Percentiles rank a stretch among this genome's conserved stretches.
phyloP scores from a whole-genome alignment of 169 alveolate genomes.

The Plasmodium ovale region DNA sequence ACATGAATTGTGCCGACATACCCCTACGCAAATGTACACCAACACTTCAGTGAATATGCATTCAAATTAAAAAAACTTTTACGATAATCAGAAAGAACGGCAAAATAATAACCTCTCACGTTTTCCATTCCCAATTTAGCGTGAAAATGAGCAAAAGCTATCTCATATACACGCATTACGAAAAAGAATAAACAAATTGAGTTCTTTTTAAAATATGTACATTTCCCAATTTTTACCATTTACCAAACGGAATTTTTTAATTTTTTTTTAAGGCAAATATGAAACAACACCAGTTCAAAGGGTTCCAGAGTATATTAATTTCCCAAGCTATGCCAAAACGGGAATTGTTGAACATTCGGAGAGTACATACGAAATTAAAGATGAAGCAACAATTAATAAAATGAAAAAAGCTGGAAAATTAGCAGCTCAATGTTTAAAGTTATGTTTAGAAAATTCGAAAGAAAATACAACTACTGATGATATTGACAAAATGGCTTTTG shows the following conservation, averaged over 20 bases:
- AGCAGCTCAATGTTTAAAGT: slow-evolving; percentile 82
- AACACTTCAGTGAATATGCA: too few relatives aligned
- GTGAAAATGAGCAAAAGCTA: too few relatives aligned
- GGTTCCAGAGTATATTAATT: slow-evolving; percentile 80
- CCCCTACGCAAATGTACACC: too few relatives aligned
- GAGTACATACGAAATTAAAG: slow-evolving; percentile 80
- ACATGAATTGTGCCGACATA: too few relatives aligned
- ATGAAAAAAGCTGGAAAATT: slow-evolving; percentile 83
- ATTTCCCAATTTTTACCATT: background rate
- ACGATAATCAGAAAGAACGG: too few relatives aligned
- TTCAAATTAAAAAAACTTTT: too few relatives aligned
- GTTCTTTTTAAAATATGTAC: too few relatives aligned
- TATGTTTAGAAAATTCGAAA: slow-evolving; percentile 81
- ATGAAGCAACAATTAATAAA: slow-evolving; percentile 51
- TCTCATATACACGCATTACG: too few relatives aligned
- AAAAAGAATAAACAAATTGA: too few relatives aligned
- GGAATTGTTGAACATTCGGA: slow-evolving; percentile 48
- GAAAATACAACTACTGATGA: slow-evolving; percentile 92
- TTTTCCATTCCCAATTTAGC: too few relatives aligned
- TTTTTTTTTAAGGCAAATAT: slow-evolving; percentile 80
- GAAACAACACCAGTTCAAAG: slow-evolving; percentile 69
- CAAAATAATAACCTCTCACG: too few relatives aligned
- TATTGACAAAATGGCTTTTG: slow-evolving; percentile 91
- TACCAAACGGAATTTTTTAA: background rate
- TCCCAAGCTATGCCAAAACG: slow-evolving; percentile 81